Conservation (phyloP, 345 rosid genomes). For the Salix brachista region DNA sequence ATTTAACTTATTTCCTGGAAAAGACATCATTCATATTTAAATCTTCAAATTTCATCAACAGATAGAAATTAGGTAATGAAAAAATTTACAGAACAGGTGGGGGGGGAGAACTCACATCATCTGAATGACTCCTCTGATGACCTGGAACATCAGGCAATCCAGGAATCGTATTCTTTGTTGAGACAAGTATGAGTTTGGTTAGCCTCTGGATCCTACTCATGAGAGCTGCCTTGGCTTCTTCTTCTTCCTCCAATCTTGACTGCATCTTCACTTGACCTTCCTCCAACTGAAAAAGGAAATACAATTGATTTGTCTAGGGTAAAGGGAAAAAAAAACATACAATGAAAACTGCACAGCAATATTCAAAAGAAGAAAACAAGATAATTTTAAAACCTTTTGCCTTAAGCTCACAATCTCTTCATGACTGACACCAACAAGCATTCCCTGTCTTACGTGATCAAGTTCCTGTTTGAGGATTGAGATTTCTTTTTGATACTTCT, state of each 20-base stretch:
- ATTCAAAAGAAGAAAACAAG: background rate
- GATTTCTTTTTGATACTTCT: conserved; percentile 96
- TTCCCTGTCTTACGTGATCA: conserved; percentile 76
- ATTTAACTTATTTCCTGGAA: background rate
- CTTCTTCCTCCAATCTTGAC: conserved; percentile 98
- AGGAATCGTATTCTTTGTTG: conserved; percentile 82
- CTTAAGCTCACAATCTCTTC: conserved; percentile 85
- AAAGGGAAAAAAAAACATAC: background rate
- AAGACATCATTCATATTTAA: background rate
- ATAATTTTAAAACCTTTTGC: conserved; percentile 65
- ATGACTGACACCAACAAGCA: conserved; percentile 84
- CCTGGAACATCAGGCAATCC: conserved; percentile 59
- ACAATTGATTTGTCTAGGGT: background rate
- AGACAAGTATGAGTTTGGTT: conserved; percentile 97
- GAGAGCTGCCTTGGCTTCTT: conserved; percentile 98
- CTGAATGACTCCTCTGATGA: conserved; percentile 72
- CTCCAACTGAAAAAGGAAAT: conserved; percentile 57
- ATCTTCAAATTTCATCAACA: background rate
- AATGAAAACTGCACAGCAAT: background rate
- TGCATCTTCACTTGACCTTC: conserved; percentile 99
- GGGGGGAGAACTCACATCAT: conserved; percentile 58
- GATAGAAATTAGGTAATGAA: background rate
- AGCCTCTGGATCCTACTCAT: conserved; percentile 98
- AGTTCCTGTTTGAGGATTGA: conserved; percentile 86
- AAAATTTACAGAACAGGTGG: background rate